Base-by-base conservation (phyloP, 345 rosid species). In the Eucalyptus coolabah region DNA sequence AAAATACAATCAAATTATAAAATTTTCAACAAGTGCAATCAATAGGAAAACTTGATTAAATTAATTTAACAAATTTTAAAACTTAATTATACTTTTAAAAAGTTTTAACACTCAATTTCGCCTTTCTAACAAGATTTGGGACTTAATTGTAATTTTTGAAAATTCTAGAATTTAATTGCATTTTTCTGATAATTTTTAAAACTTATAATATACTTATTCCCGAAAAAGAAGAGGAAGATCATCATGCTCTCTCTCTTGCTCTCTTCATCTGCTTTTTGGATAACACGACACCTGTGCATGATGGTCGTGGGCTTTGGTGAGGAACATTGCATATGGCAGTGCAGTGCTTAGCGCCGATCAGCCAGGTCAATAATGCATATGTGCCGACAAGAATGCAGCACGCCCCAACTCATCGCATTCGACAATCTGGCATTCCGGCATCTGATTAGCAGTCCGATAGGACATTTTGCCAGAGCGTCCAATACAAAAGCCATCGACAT, bases 1-100 rank as follows among this genome's bases (percentile, higher is more conserved):
- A 3, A 51, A 17, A 51, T 51, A 51, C 3, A 51, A 17, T 0
- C 21, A 51, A 51, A 17, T 51, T 51, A 17, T 19, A 19, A 53
- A 53, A 3, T 19, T 53, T 53, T 53, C 10, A 53, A 53, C 5
- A 53, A 53, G 4, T 53, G 10, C 24, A 19, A 53, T 53, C 26
- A 53, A 19, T 3, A 19, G 0, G 0, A 53, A 53, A 53, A 53
- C 1, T 53, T 21, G 1, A 19, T 53, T 53, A 53, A 19, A 53
- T 19, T 1, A 19, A 53, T 53, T 53, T 19, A 0, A 53, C 0
- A 8, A 53, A 0, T 53, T 53, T 53, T 53, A 53, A 53, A 53
- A 19, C 2, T 4, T 53, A 53, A 53, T 8, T 19, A 53, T 0
- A 53, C 0, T 7, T 19, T 53, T 0, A 53, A 19, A 8, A 19